Evolutionary conservation across 495 filamentous ascomycete species (phyloP), one percentile per base, ranked within the genome.

Genomic region (Penicillium steckii): DNA sequence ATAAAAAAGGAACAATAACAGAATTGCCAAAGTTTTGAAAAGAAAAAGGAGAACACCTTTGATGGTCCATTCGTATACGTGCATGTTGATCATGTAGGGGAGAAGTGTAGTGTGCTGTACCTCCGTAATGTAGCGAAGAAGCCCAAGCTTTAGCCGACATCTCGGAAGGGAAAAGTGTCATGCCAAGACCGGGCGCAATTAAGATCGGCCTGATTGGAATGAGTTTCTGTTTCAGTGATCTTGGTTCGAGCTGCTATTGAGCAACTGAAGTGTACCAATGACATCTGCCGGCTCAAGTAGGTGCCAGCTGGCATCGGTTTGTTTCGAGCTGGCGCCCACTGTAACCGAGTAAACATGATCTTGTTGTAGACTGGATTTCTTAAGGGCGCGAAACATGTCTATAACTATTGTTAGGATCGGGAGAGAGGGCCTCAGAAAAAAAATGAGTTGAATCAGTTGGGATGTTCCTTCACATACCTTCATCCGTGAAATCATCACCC

Each of bases 401-500:
- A 27, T n/a, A 18, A 45, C 8, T 32, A 13, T 19, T 4, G 37
- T 60, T 57, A 60, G 53, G n/a, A 37, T 37, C n/a, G n/a, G n/a
- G 17, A 10, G 19, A 8, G 10, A 29, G 27, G 24, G 21, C 30
- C 4, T 13, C 15, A 38, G 1, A 4, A 18, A 29, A 15, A 3
- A 23, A 22, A n/a, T 2, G 8, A n/a, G 18, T 18, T 37, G n/a
- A 5, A n/a, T 17, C 33, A 10, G 8, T 15, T n/a, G n/a, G n/a
- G n/a, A n/a, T 10, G 10, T 12, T 3, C 9, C 7, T 15, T 19
- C 4, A 43, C 81, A 75, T 84, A 87, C 94, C 94, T 80, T 98
- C 94, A 68, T 98, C 94, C 9, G 94, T 97, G 52, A 91, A 94
- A 60, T 98, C 94, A 68, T 98, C 94, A 19, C 94, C 94, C 27